Base-by-base conservation (phyloP, 192 early-diverging fungal genomes). In the Backusella circina region DNA sequence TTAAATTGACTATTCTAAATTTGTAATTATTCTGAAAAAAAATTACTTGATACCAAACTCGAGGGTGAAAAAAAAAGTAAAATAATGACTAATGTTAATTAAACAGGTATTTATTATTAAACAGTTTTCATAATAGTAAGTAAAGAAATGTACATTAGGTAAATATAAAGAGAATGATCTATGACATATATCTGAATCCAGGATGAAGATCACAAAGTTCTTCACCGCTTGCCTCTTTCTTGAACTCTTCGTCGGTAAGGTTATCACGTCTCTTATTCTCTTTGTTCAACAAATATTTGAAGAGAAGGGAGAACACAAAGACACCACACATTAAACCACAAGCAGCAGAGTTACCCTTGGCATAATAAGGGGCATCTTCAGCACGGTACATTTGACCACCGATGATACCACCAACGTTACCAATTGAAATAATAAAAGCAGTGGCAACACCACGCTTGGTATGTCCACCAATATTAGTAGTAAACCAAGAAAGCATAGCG, bases 361-460 rank as follows among this genome's bases (percentile, higher is more conserved):
- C 50, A 67, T 89, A 93, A 41, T 85, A 75, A 21, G 87, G 87
- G 0, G 84, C 89, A 31, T 92, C 91, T 2, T 82, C 74, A 21
- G 82, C 70, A 68, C 91, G 87, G 82, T 93, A 95, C 6, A 95
- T 89, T 64, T 93, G 92, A 1, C 90, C 90, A 54, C 88, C 91
- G 33, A 95, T 86, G 15, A 88, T 87, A 35, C 92, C 93, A 80
- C 91, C 91, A 72, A 91, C 82, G 77, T 95, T 93, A 37, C 90
- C 92, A 72, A 90, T 86, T 2, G 85, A 86, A 69, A 91, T 89
- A 47, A 91, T 84, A 67, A 90, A 84, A 61, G 91, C 92, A 10
- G 86, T 83, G 12, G 90, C 89, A 72, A 90, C 82, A 77, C 75
- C 91, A 23, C 90, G 84, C 82, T 94, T 94, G 12, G 88, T 92